Conservation (phyloP, 73 alveolate genomes). For the Tetrahymena thermophila region DNA sequence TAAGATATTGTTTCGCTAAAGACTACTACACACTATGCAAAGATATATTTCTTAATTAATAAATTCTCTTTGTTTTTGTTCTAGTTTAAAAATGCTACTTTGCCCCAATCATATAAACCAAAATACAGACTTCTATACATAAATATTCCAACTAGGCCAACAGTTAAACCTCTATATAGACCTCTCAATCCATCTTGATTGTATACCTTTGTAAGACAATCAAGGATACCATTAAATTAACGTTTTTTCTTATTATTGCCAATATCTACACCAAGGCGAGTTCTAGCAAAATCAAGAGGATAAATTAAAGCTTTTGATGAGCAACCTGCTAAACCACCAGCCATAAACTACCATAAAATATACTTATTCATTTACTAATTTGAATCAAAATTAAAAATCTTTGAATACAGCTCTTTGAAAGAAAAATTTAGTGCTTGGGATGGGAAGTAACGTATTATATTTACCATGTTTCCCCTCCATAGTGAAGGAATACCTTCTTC, state of each 20-base stretch:
- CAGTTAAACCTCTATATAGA: conserved; percentile 87
- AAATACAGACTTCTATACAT: conserved; percentile 86
- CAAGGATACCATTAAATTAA: conserved; percentile 52
- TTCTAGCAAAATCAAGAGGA: conserved; percentile 68
- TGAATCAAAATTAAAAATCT: conserved; percentile 26
- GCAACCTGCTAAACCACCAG: conserved; percentile 76
- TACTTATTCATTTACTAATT: not conserved
- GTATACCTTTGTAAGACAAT: conserved; percentile 44
- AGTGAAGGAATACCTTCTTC: conserved; percentile 65
- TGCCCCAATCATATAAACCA: conserved; percentile 89
- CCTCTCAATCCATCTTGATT: conserved; percentile 77
- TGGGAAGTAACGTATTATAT: conserved; percentile 64
- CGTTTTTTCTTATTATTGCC: conserved; percentile 47
- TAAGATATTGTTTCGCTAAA: conserved; percentile 73
- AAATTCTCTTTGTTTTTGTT: not conserved
- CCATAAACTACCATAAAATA: conserved; percentile 31
- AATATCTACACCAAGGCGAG: conserved; percentile 57
- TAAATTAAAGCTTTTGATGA: conserved; percentile 46
- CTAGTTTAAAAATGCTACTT: conserved; percentile 8
- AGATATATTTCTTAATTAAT: conserved; percentile 57
- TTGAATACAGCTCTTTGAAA: conserved; percentile 57
- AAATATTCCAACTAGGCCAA: conserved; percentile 75
- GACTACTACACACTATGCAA: conserved; percentile 76
- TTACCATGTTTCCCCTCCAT: conserved; percentile 66
- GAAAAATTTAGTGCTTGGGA: conserved; percentile 66